Base-by-base conservation (phyloP, 306 rosid species). In the Citrullus mucosospermus region DNA sequence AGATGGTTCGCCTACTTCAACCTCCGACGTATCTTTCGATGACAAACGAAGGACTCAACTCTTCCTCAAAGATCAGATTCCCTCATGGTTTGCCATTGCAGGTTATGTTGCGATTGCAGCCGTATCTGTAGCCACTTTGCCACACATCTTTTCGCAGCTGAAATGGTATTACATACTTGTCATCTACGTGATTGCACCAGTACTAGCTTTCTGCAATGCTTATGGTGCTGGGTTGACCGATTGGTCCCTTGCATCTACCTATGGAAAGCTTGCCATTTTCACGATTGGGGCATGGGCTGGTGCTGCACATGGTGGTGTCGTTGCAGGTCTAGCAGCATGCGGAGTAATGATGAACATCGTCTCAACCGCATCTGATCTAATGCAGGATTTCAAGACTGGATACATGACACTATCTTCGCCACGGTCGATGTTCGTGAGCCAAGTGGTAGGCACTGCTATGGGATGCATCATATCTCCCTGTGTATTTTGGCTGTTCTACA, bases 321-420 rank as follows among this genome's bases (percentile, higher is more conserved):
- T 92, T 55, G 99, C 99, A 1, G 99, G 99, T 20, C 30, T 90
- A 75, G 97, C 96, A 43, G 80, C 96, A 22, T 88, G 84, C 63
- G 97, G 96, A 36, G 92, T 95, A 58, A 95, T 95, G 97, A 92
- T 95, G 97, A 84, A 95, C 76, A 95, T 92, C 5, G 97, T 95
- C 5, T 58, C 97, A 28, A 92, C 97, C 0, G 97, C 97, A 17
- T 93, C 97, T 1, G 97, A 95, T 85, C 97, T 95, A 83, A 95
- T 89, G 99, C 99, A 95, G 86, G 99, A 95, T 87, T 95, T 95
- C 85, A 95, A 92, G 92, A 91, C 97, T 0, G 97, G 97, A 75
- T 95, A 95, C 87, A 92, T 95, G 81, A 95, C 97, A 55, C 84
- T 89, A 68, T 91, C 99, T n/a, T 95, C 97, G 0, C 96, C 97